Base-by-base conservation (phyloP, 129 eudicot species). In the Scalesia atractyloides region DNA sequence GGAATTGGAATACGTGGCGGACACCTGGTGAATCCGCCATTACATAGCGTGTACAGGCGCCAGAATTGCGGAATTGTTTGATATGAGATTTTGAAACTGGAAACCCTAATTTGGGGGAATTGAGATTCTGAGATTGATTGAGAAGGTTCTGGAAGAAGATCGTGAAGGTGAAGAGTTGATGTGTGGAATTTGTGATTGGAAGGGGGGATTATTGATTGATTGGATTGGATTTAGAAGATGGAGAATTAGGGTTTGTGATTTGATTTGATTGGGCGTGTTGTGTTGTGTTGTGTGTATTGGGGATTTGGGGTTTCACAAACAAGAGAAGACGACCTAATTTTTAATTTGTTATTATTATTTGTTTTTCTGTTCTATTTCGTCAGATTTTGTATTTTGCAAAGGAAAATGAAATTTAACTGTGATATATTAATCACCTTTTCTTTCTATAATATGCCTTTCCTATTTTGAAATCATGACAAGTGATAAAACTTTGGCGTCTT, bases 1-100 rank as follows among this genome's bases (percentile, higher is more conserved):
- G 68, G 13, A 76, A 75, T 41, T 80, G 12, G 65, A 72, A 80
- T 46, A 52, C 78, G 63, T 73, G 86, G 86, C 95, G 89, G 91
- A 83, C 76, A 76, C 84, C 82, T 66, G 95, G 97, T 86, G 82
- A 80, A 84, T 82, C 95, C 91, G 89, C 88, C 97, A 91, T 91
- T 82, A 87, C 83, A 80, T 64, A 53, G 53, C 63, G 67, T 46
- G 67, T 19, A 73, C 81, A 73, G 81, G 79, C 91, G 89, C 97
- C 97, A 91, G 95, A 79, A 86, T 85, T 88, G 75, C 72, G 1
- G 39, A 10, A 65, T 47, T 24, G 47, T 47, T 11, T 15, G 65
- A 74, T 68, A 60, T 34, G 10, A 44, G 2, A 44, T 44, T 17
- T 36, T 39, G 39, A 13, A 58, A 69, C 67, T 73, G 26, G 69